Conservation (phyloP, 1,284 basidiomycete species). For the Heterobasidion occidentale region DNA sequence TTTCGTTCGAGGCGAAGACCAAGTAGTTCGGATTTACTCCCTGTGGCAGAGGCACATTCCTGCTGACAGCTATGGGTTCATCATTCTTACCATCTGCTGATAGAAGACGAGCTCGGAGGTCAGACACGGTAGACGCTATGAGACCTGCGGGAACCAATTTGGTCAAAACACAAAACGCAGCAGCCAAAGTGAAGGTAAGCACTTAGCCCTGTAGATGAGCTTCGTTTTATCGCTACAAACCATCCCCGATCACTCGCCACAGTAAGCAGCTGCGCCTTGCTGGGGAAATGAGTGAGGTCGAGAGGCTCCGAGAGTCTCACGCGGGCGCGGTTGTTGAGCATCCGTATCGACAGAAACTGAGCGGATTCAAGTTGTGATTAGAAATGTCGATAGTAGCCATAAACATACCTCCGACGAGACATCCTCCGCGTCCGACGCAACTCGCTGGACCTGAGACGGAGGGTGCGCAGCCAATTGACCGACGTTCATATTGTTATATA, state of each 20-base stretch:
- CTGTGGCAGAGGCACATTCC: slow-evolving; percentile 32
- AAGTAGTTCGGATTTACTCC: slow-evolving; percentile 41
- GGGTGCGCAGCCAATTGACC: slow-evolving; percentile 27
- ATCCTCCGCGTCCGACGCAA: slow-evolving; percentile 27
- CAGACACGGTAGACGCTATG: slow-evolving; percentile 45
- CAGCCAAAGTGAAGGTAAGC: slow-evolving; percentile 15
- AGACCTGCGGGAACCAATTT: slow-evolving; percentile 31
- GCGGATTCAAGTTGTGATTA: background rate
- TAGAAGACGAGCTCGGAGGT: slow-evolving; percentile 44
- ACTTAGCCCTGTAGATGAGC: slow-evolving; percentile 27
- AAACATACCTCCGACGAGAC: slow-evolving; percentile 36
- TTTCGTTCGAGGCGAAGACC: slow-evolving; percentile 48
- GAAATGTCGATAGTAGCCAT: background rate
- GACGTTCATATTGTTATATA: slow-evolving; percentile 27
- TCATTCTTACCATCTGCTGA: slow-evolving; percentile 27
- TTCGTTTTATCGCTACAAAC: slow-evolving; percentile 50
- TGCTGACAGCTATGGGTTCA: slow-evolving; percentile 36
- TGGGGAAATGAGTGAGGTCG: slow-evolving; percentile 31
- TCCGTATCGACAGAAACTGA: slow-evolving; percentile 38
- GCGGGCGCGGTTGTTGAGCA: slow-evolving; percentile 54
- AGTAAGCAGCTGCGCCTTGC: slow-evolving; percentile 40
- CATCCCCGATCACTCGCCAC: slow-evolving; percentile 51
- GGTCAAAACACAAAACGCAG: too few relatives aligned
- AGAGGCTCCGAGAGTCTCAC: slow-evolving; percentile 49
- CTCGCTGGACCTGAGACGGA: slow-evolving; percentile 21